phyloP scores from a whole-genome alignment of 2,329 filamentous ascomycete genomes.

The Didymella sp. region DNA sequence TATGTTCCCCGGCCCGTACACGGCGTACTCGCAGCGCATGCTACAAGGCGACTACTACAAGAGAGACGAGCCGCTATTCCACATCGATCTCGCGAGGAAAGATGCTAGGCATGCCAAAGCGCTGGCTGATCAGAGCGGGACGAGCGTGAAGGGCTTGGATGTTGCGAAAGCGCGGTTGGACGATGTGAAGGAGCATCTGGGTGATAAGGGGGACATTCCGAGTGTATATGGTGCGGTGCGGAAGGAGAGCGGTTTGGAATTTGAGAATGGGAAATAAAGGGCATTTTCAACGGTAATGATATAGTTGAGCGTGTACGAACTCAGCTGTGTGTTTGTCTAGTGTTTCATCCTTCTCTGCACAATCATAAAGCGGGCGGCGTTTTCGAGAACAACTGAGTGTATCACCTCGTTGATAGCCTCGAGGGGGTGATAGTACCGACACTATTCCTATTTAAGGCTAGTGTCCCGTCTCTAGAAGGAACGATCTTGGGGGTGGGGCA shows the following conservation, averaged over 20 bases:
- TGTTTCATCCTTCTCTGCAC: too few species aligned
- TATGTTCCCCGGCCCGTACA: conserved; percentile 78
- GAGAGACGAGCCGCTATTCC: conserved; percentile 80
- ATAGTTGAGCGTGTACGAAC: too few species aligned
- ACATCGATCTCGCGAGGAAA: conserved; percentile 81
- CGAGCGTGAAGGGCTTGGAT: conserved; percentile 69
- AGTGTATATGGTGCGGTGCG: conserved; percentile 83
- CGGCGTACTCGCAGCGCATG: conserved; percentile 78
- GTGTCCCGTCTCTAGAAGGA: not conserved
- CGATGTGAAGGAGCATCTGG: conserved; percentile 71
- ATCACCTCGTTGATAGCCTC: too few species aligned
- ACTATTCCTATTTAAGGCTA: not conserved
- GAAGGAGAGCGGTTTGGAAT: conserved; percentile 75
- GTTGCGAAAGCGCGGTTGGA: conserved; percentile 71
- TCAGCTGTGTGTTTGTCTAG: too few species aligned
- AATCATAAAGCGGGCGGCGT: not conserved
- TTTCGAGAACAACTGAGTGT: not conserved
- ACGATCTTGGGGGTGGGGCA: not conserved
- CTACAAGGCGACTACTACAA: conserved; percentile 76
- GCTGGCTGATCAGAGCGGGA: conserved; percentile 69
- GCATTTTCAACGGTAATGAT: not conserved
- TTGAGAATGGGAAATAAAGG: conserved; percentile 58
- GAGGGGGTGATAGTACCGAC: too few species aligned
- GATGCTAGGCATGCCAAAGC: conserved; percentile 77
- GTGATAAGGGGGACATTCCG: conserved; percentile 77